Percentiles rank a stretch among this genome's conserved stretches.
Evolutionary conservation across 257 asterid species (phyloP).

Genomic region (Fraxinus quadrangulata): DNA sequence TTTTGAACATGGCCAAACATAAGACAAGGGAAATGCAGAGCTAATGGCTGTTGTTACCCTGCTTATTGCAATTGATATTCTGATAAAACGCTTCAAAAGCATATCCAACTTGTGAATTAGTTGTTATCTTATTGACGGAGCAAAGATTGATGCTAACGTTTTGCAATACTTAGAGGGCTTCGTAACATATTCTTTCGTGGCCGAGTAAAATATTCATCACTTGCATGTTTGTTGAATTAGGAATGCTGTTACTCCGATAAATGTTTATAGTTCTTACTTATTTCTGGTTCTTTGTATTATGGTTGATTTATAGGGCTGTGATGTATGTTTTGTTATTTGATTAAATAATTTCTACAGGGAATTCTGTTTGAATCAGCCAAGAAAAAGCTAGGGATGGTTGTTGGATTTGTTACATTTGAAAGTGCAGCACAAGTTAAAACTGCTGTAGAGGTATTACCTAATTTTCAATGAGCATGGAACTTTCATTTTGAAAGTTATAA

Average conservation of each 20-base stretch:
- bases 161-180: background rate
- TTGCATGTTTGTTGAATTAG: background rate
- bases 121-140: background rate
- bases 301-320: slow-evolving; percentile 17
- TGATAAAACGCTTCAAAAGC: background rate
- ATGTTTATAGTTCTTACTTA: background rate
- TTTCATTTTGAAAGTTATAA: slow-evolving; percentile 1
- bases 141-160: background rate
- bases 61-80: background rate
- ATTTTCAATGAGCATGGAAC: background rate
- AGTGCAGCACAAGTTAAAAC: slow-evolving; percentile 54
- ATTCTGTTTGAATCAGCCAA: slow-evolving; percentile 72
- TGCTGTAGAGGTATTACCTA: slow-evolving; percentile 58
- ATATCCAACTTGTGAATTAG: background rate
- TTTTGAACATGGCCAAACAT: background rate
- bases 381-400: slow-evolving; percentile 93
- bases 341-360: slow-evolving; percentile 49
- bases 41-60: background rate
- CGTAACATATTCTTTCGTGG: background rate
- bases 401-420: slow-evolving; percentile 85
- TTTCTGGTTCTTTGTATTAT: background rate
- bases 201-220: background rate
- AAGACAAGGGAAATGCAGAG: background rate
- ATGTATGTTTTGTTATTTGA: slow-evolving; percentile 16
- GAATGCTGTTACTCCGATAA: background rate